Base-by-base conservation (phyloP, 768 basidiomycete species). In the Suillus tomentosus region DNA sequence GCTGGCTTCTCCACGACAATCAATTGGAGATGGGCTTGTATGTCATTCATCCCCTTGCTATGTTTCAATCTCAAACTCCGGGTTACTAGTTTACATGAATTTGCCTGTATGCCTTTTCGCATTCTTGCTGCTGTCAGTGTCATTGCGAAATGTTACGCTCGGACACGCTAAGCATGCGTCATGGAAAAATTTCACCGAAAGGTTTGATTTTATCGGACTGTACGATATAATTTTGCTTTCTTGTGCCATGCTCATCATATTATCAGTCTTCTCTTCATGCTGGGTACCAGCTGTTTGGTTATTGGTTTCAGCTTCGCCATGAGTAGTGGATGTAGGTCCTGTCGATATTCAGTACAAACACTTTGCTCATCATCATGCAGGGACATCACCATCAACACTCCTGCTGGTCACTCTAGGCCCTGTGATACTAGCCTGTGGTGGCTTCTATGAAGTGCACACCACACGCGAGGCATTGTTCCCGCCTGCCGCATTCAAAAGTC, bases 11-110 rank as follows among this genome's bases (percentile, higher is more conserved):
- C 70, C 37, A 63, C 59, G 36, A 53, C 59, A 40, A 68, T 89
- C 61, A 86, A 80, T 70, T 95, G 92, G 92, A 82, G 93, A 83
- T 94, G 90, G 88, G 90, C 86, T 60, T 95, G 92, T 94, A 77
- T 79, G 92, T 82, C 34, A 19, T 61, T 54, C 36, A 22, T 43
- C 39, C 14, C 34, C 19, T 64, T 24, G 24, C 64, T 13, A 48
- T 66, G 39, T 22, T 65, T 65, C 66, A 61, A n/a, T 62, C 63
- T 58, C 67, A 66, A 63, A 71, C 69, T 64, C 58, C 58, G 36
- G 55, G 51, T 62, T 15, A 43, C 53, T 74, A 94, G 92, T 95
- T 74, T 94, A 87, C 73, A 81, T 95, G 74, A 95, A 94, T 77
- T 80, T 94, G 55, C 92, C 92, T 22, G 78, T 94, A 62, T 91